Evolutionary conservation across 495 filamentous ascomycete species (phyloP).

Genomic region (Aspergillus nanangensis): DNA sequence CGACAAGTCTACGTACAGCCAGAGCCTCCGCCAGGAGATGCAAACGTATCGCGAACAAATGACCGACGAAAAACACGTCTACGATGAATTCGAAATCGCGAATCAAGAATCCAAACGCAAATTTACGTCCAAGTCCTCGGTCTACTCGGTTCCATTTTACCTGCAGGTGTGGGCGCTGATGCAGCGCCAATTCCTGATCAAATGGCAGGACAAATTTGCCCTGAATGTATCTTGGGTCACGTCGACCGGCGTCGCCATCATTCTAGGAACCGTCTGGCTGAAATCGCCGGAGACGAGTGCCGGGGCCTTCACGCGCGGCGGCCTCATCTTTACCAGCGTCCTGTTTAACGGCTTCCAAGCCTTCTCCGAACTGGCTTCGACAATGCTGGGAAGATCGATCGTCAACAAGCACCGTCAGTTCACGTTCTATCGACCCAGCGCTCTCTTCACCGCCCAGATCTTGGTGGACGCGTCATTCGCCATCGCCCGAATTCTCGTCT

Average conservation of each 20-base stretch:
- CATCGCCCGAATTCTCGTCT: slow-evolving; percentile 61
- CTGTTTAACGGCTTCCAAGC: slow-evolving; percentile 79
- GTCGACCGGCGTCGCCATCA: slow-evolving; percentile 68
- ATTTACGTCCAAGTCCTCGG: slow-evolving; percentile 59
- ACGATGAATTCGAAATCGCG: slow-evolving; percentile 74
- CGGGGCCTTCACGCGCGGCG: slow-evolving; percentile 73
- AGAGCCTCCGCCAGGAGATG: slow-evolving; percentile 62
- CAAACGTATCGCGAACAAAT: slow-evolving; percentile 56
- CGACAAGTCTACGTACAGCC: slow-evolving; percentile 53
- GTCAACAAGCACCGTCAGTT: slow-evolving; percentile 78
- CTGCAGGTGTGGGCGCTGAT: slow-evolving; percentile 78
- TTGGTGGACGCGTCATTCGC: slow-evolving; percentile 72
- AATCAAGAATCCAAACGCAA: slow-evolving; percentile 73
- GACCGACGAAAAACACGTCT: slow-evolving; percentile 55
- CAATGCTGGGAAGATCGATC: slow-evolving; percentile 69
- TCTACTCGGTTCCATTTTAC: slow-evolving; percentile 77
- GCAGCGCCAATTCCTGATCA: slow-evolving; percentile 77
- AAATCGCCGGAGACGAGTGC: slow-evolving; percentile 60
- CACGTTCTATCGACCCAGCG: slow-evolving; percentile 73
- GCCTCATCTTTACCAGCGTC: slow-evolving; percentile 69
- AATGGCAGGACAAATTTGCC: slow-evolving; percentile 78
- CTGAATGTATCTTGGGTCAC: slow-evolving; percentile 74
- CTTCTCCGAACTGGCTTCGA: slow-evolving; percentile 65
- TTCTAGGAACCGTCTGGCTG: slow-evolving; percentile 75
- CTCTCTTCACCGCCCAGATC: slow-evolving; percentile 76